These are phyloP conservation scores for Epichloe gansuensis DNA, from an alignment of 2,329 filamentous ascomycete genomes.

Conservation along the genomic window DNA sequence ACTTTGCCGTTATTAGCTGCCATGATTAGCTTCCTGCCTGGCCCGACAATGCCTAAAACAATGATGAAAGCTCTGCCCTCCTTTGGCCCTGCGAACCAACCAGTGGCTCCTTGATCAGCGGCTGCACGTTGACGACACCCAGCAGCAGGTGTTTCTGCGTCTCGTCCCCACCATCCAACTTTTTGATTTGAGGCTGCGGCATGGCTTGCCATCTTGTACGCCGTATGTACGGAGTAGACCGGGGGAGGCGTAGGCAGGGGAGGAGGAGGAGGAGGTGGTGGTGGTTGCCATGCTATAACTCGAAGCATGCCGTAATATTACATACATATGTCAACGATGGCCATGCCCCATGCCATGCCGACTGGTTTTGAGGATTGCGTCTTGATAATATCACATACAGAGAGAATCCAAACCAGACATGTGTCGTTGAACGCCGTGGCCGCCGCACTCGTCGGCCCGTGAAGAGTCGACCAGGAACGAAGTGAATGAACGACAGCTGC, in stretches of 20 bases:
- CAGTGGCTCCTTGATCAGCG: neutral
- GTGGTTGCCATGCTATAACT: neutral
- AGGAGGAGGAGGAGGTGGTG: neutral
- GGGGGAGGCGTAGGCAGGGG: too few species aligned
- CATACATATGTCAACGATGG: neutral
- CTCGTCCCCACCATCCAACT: conserved; percentile 11
- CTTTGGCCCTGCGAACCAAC: neutral
- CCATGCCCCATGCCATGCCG: neutral
- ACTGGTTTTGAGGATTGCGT: too few species aligned
- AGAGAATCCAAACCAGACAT: neutral
- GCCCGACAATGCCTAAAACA: neutral
- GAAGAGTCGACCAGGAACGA: too few species aligned
- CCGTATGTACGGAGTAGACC: too few species aligned
- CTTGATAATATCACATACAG: too few species aligned
- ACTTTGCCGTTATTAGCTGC: neutral
- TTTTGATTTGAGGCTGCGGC: neutral
- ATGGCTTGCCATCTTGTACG: neutral
- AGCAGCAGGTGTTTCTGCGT: conserved; percentile 4
- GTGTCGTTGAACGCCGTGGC: neutral
- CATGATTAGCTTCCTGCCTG: neutral
- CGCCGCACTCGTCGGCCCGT: too few species aligned
- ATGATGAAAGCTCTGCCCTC: neutral
- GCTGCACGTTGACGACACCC: conserved; percentile 16
- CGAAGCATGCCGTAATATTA: neutral
- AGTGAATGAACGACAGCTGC: too few species aligned